These are phyloP conservation scores for Kurtzmaniella quercitrusa DNA, from an alignment of 1,139 yeast genomes.

Conservation along the genomic window DNA sequence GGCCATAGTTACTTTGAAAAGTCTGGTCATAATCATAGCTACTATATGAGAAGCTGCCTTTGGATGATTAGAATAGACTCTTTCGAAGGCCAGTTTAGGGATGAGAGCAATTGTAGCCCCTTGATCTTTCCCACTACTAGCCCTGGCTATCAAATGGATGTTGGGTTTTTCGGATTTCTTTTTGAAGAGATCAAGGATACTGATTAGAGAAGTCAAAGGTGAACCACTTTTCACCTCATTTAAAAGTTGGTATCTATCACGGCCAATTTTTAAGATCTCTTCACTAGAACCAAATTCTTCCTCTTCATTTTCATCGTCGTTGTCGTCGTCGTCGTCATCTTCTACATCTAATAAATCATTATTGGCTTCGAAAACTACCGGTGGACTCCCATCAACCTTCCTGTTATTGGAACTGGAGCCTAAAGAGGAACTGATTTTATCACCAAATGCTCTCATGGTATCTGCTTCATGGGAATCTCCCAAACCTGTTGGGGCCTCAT, in stretches of 20 bases:
- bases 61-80: conserved; percentile 74
- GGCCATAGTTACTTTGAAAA: conserved; percentile 86
- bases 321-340: neutral
- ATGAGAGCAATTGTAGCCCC: conserved; percentile 88
- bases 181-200: conserved; percentile 63
- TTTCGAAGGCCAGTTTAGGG: conserved; percentile 76
- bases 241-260: conserved; percentile 64
- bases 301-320: conserved; percentile 8
- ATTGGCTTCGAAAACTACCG: conserved; percentile 9
- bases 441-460: neutral
- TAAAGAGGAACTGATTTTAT: neutral
- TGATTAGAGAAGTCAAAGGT: conserved; percentile 78
- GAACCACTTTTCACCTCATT: conserved; percentile 85
- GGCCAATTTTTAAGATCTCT: conserved; percentile 42
- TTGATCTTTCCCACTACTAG: conserved; percentile 2
- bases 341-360: conserved; percentile 12
- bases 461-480: neutral
- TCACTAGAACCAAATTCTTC: conserved; percentile 16
- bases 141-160: conserved; percentile 2
- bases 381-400: conserved; percentile 6
- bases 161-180: conserved; percentile 3
- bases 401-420: neutral
- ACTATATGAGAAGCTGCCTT: conserved; percentile 90
- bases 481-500: neutral
- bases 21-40: conserved; percentile 82